Base-by-base conservation (phyloP, 2,329 filamentous ascomycete species). In the Paecilomyces sp. region DNA sequence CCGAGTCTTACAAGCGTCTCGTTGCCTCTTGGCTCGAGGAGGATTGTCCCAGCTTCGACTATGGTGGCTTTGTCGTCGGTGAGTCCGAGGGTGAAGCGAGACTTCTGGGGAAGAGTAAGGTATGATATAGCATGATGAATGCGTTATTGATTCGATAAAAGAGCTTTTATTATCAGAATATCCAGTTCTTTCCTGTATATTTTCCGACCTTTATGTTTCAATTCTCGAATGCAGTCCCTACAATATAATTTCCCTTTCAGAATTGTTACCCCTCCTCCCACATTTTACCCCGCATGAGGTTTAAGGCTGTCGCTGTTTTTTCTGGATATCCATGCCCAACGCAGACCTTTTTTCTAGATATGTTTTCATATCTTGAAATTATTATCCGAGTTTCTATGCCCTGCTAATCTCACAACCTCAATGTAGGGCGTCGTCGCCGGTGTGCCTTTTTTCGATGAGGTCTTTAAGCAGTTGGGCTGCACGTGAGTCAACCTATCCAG, bases 1-100 rank as follows among this genome's bases (percentile, higher is more conserved):
- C 93, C 0, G 84, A 87, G 24, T 89, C 87, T 64, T 97, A 91
- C 86, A 96, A 93, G 74, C 83, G 87, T 56, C 84, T 88, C 65
- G 85, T 97, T 63, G 84, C 88, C 25, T 79, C 84, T 69, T 99
- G 94, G 94, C 88, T 97, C 13, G 90, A 92, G 70, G 94, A 99
- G 78, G 94, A 99, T 79, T 95, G 92, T 2, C 94, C 94, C 3
- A 94, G 91, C 57, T 93, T 96, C 77, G 94, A 99, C 81, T 97
- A 96, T 74, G 94, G 91, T 69, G 94, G 94, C 62, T 99, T 96
- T 75, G 94, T 99, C 6, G 94, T 99, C 25, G 94, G 94, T 56
- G 77, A 79, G 62, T 72, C 74, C 6, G 67, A 72, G 5, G 71
- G 73, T 3, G 76, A 78, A 64, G 77, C 77, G n/a, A 69, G 67